These are phyloP conservation scores for Chaetomium sp. DNA, from an alignment of 2,329 filamentous ascomycete species.

Conservation along the genomic window DNA sequence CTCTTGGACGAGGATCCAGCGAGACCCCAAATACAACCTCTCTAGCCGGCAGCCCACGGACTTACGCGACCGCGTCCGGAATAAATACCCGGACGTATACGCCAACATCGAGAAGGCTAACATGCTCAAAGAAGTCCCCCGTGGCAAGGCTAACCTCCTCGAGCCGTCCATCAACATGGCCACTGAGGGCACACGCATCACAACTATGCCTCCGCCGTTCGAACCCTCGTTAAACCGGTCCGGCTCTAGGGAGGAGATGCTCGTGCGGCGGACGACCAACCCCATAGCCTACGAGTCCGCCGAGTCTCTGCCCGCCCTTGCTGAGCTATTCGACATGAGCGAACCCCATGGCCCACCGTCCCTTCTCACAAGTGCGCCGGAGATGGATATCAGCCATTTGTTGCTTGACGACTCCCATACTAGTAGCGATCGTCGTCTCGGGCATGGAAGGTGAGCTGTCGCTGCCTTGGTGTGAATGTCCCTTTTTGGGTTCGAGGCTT, in stretches of 20 bases:
- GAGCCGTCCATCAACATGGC: conserved; percentile 47
- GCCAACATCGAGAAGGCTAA: conserved; percentile 49
- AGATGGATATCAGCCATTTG: conserved; percentile 58
- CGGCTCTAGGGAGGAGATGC: conserved; percentile 42
- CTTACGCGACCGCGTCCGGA: conserved; percentile 55
- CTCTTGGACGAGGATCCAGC: conserved; percentile 60
- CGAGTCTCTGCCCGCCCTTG: conserved; percentile 32
- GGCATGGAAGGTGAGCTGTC: not conserved
- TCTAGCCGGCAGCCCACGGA: conserved; percentile 56
- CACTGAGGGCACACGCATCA: conserved; percentile 40
- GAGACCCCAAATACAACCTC: conserved; percentile 52
- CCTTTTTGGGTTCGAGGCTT: not conserved
- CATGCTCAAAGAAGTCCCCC: conserved; percentile 38
- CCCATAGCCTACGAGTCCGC: conserved; percentile 26
- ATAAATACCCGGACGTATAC: conserved; percentile 56
- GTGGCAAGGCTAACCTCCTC: conserved; percentile 33
- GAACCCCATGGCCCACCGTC: conserved; percentile 33
- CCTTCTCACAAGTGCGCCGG: conserved; percentile 39
- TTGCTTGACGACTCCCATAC: conserved; percentile 47
- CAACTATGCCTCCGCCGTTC: conserved; percentile 34
- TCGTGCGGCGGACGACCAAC: conserved; percentile 35
- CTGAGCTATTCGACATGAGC: conserved; percentile 38
- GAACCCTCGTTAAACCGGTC: conserved; percentile 36
- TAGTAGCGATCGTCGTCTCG: not conserved
- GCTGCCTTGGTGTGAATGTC: no score